Evolutionary conservation across 225 moss, liverwort and hornwort species (phyloP).

Genomic region (Neckera pumila): DNA sequence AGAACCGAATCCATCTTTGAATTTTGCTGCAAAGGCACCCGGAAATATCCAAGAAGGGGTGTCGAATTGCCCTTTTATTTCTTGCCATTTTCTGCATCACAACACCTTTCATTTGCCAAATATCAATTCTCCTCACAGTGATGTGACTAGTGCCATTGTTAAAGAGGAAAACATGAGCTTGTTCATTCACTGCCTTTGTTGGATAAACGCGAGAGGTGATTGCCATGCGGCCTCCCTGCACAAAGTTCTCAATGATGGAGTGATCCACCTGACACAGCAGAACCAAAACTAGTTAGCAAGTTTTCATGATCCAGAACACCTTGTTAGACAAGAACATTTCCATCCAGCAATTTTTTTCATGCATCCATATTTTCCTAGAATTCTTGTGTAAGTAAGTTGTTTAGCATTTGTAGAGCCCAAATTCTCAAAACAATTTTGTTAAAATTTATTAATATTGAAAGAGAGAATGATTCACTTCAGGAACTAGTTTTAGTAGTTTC

Average conservation of each 20-base stretch:
- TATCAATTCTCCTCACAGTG: not conserved
- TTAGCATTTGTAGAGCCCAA: not conserved
- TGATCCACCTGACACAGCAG: slow-evolving; percentile 16
- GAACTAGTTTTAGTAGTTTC: too few relatives aligned
- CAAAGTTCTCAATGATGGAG: slow-evolving; percentile 24
- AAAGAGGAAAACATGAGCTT: slow-evolving; percentile 20
- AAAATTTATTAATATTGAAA: not conserved
- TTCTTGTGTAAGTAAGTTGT: not conserved
- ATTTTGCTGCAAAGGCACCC: not conserved
- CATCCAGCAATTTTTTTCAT: not conserved
- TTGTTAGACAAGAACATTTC: not conserved
- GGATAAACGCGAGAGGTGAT: slow-evolving; percentile 28
- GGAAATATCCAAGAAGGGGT: not conserved
- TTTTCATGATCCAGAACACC: not conserved
- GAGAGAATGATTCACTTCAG: not conserved
- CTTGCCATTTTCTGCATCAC: not conserved
- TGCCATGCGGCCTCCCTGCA: slow-evolving; percentile 22
- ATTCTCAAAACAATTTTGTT: not conserved
- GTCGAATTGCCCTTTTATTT: not conserved
- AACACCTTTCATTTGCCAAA: slow-evolving; percentile 35
- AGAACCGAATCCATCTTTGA: not conserved
- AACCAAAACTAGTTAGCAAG: not conserved
- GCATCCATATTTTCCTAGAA: not conserved
- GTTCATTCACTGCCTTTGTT: not conserved
- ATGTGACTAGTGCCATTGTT: slow-evolving; percentile 16